These are phyloP conservation scores for Eucalyptus polybractea DNA, from an alignment of 345 rosid genomes.

Conservation along the genomic window DNA sequence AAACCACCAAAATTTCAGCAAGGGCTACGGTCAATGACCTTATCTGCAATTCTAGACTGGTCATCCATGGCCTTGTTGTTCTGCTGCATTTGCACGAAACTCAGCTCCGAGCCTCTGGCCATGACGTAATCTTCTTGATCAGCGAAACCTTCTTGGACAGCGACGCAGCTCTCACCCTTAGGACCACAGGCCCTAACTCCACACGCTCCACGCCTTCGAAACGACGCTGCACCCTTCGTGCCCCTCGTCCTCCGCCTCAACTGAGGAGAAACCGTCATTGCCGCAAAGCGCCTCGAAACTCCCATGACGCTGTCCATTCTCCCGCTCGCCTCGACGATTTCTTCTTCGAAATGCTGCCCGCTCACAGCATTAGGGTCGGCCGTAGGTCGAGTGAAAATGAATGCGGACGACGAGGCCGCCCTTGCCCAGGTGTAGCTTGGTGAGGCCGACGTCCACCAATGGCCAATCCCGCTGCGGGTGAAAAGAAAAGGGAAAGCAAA, in stretches of 20 bases:
- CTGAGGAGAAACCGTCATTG: neutral
- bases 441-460: fast-evolving
- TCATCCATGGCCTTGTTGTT: constrained; percentile 60
- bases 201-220: neutral
- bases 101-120: constrained; percentile 79
- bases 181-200: neutral
- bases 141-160: constrained; percentile 42
- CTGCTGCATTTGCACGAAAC: constrained; percentile 76
- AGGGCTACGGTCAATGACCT: constrained; percentile 16
- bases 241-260: neutral
- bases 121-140: constrained; percentile 74
- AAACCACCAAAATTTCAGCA: neutral
- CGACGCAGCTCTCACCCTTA: constrained; percentile 41
- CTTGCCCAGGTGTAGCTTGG: too few species aligned
- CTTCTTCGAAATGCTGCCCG: neutral
- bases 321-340: neutral
- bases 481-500: too few species aligned
- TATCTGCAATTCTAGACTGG: constrained; percentile 70
- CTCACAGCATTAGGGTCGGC: neutral
- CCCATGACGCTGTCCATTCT: neutral
- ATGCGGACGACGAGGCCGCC: neutral
- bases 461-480: fast-evolving
- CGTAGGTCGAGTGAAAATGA: neutral
- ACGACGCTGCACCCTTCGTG: neutral
- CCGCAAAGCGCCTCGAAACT: neutral